Evolutionary conservation across 441 rosid genomes (phyloP), one percentile per base, ranked within the genome.

Genomic region (Aleurites moluccanus): DNA sequence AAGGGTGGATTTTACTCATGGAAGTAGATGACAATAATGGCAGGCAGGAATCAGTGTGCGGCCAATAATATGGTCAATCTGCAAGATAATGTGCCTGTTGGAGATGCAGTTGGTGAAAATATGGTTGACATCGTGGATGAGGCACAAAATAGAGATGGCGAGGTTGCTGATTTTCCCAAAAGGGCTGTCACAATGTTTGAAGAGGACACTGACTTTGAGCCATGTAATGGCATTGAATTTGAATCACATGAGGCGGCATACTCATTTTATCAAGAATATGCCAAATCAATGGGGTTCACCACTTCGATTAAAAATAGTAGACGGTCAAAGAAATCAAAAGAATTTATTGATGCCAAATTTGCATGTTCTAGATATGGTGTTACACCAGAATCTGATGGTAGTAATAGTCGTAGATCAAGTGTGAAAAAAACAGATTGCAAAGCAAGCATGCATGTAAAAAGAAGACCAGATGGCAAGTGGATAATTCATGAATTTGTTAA

Each of bases 371-470:
- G 96, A 86, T 92, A 90, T 50, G 97, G 97, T 64, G 78, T 89
- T 5, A 89, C 88, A 62, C 84, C 93, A 75, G 97, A 92, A 55
- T 90, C 90, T 73, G 97, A 89, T 66, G 89, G 87, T 50, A 82
- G 90, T 14, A 88, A 80, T 28, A 86, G 84, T 73, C 84, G 93
- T 59, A 78, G 93, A 69, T 91, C 92, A 59, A 85, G 92, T 68
- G 90, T 91, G 73, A 88, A 90, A 10, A 91, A 91, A 70, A 91
- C 97, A 0, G 94, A 91, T 73, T 91, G 97, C 77, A 91, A 90
- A 78, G 97, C 94, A 18, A 90, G 97, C 59, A 91, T 91, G 97
- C 97, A 91, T 77, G 94, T 91, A 82, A 91, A 91, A 86, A 88
- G 97, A 79, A 88, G 87, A 77, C 77, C 84, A 0, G 97, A 91